Base-by-base conservation (phyloP, 495 filamentous ascomycete genomes). In the Melanomma pulvis-pyrius region DNA sequence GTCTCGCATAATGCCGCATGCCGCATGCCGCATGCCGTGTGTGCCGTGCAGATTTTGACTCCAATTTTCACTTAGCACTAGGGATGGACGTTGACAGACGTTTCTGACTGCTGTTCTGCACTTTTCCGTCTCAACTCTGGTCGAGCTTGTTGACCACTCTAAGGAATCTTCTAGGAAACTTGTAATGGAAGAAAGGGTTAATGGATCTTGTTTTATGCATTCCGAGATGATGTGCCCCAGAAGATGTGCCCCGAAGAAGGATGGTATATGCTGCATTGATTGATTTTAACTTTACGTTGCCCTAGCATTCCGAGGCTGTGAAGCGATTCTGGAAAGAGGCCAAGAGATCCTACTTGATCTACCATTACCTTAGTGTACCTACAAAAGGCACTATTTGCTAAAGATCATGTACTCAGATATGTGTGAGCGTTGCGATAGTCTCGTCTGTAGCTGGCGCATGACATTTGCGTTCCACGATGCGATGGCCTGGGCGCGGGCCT, bases 401-500 rank as follows among this genome's bases (percentile, higher is more conserved):
- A 15, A 44, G 13, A 44, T n/a, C 9, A 12, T 44, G 39, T 15
- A n/a, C n/a, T n/a, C n/a, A n/a, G n/a, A 44, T 44, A 36, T 6
- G 3, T 44, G 39, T 44, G 39, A 15, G n/a, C 8, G 9, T n/a
- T 12, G 39, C 39, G 17, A 12, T 44, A 15, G 9, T 44, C 30
- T 34, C 19, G 48, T 50, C n/a, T 9, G 4, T 5, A 7, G 1
- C 22, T 50, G 7, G 9, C 9, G 19, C 3, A 50, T 24, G 48
- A 3, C 48, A 44, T 7, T 6, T 5, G 48, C 25, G 48, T 50
- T 46, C 19, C 26, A 36, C 21, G 54, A 36, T 44, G 26, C 36
- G 53, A 53, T 55, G 51, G 51, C 51, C 51, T 55, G 51, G 51
- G 51, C 51, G 6, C 51, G 51, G 26, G 2, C 21, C 26, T 29